Evolutionary conservation across 2,329 filamentous ascomycete genomes (phyloP), one percentile per base, ranked within the genome.

Genomic region (Malbranchea zuffiana): DNA sequence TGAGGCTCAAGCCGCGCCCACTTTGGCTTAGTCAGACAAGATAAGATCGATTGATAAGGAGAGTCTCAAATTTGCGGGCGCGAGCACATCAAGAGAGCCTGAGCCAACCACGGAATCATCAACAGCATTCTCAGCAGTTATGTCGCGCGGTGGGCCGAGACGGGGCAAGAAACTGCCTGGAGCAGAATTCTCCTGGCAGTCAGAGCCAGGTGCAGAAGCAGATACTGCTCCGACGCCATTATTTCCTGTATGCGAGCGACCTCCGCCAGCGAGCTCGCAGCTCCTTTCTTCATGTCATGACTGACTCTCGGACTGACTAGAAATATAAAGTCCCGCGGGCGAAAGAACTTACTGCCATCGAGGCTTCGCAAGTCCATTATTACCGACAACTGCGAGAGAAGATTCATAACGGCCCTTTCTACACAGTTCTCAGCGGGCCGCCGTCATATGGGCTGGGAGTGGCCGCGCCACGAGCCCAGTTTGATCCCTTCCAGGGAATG

Each of bases 401-500:
- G 29, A 67, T 73, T 40, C 72, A 74, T 47, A 68, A 75, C 31
- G 74, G 74, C 0, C 72, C 74, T 0, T 69, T 74, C 44, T 78
- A 74, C 55, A 68, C 70, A 0, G 62, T 72, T 12, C 60, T 75
- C 4, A 67, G 61, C 41, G 60, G 42, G 41, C 58, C 30, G 43
- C 56, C 28, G 50, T 56, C 13, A 48, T 56, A 30, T 41, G 60
- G 39, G 56, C 65, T 39, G 59, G 70, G 50, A 61, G 65, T 46
- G 54, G 62, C 46, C 42, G 57, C 35, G 21, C 39, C 21, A 23
- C 39, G 61, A 47, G 58, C 63, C 48, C 65, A 66, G 13, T 72
- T 76, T 49, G 72, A 79, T 51, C 71, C 75, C 2, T 79, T 79
- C 48, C 65, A 69, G 28, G 71, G 72, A 38, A 76, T 76, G 55